Evolutionary conservation across 192 early-diverging fungal species (phyloP).

Genomic region (Coemansia sp.): DNA sequence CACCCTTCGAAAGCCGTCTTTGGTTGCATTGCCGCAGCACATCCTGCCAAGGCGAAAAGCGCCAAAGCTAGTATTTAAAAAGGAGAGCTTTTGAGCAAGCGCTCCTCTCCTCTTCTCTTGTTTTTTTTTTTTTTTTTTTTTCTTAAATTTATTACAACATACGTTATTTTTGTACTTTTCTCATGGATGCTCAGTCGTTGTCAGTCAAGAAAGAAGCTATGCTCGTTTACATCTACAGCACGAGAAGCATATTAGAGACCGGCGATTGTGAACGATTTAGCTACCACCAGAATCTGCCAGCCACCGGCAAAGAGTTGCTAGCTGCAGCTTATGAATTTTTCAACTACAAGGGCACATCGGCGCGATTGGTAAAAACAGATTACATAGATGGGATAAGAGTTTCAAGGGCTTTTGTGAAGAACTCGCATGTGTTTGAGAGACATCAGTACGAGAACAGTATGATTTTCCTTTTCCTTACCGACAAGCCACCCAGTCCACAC

Average conservation of each 20-base stretch:
- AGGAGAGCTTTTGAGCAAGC: neutral
- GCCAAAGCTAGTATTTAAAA: conserved; percentile 5
- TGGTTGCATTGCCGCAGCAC: neutral
- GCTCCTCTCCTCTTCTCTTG: too few relatives aligned
- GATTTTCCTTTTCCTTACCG: neutral
- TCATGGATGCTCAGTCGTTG: neutral
- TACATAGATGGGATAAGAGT: neutral
- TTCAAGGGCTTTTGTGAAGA: neutral
- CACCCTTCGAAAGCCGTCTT: too few relatives aligned
- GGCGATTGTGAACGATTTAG: neutral
- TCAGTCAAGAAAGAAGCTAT: neutral
- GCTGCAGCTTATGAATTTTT: neutral
- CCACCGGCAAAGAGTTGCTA: neutral
- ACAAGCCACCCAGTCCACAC: too few relatives aligned
- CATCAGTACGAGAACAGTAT: neutral
- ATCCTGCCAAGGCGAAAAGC: too few relatives aligned
- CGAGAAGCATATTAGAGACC: neutral
- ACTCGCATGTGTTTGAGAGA: neutral
- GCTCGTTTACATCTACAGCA: neutral
- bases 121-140: neutral
- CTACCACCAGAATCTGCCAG: neutral
- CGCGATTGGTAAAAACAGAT: neutral
- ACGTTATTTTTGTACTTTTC: neutral
- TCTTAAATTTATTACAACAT: neutral
- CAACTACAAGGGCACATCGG: neutral